A percentile compares a stretch with the other conserved stretches of the same genome.
Evolutionary conservation across 2,329 filamentous ascomycete species (phyloP).

Genomic region (Ceratocystis destructans): DNA sequence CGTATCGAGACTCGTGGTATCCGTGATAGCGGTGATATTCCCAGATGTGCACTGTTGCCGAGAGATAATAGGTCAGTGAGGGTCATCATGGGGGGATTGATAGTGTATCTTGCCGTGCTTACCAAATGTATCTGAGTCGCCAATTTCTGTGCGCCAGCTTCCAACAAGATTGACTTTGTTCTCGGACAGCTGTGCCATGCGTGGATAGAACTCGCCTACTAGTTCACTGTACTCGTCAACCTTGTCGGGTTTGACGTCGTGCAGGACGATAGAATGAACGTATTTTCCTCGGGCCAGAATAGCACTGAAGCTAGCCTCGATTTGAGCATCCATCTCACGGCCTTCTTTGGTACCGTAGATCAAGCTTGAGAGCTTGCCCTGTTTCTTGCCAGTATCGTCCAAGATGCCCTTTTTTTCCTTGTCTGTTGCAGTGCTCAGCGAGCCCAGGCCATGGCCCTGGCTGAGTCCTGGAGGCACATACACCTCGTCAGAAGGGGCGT

Average conservation of each 20-base stretch:
- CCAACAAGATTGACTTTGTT: constrained; percentile 95
- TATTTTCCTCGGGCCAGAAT: constrained; percentile 94
- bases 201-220: constrained; percentile 83
- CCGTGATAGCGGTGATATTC: constrained; percentile 96
- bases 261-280: constrained; percentile 93
- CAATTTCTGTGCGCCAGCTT: constrained; percentile 96
- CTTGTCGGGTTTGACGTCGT: constrained; percentile 89
- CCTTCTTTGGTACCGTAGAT: constrained; percentile 97
- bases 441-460: constrained; percentile 43
- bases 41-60: constrained; percentile 80
- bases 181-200: constrained; percentile 67
- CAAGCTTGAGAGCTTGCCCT: constrained; percentile 64
- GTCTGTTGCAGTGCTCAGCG: constrained; percentile 44
- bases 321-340: constrained; percentile 83
- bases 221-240: constrained; percentile 88
- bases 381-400: constrained; percentile 48
- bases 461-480: constrained; percentile 22
- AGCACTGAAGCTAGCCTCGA: constrained; percentile 91
- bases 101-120: constrained; percentile 26
- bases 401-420: constrained; percentile 22
- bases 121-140: constrained; percentile 95
- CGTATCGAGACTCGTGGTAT: constrained; percentile 82
- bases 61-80: neutral
- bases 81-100: neutral
- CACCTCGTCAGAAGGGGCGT: constrained; percentile 7